Evolutionary conservation across 2,329 filamentous ascomycete species (phyloP).

Genomic region (Alternaria arborescens): DNA sequence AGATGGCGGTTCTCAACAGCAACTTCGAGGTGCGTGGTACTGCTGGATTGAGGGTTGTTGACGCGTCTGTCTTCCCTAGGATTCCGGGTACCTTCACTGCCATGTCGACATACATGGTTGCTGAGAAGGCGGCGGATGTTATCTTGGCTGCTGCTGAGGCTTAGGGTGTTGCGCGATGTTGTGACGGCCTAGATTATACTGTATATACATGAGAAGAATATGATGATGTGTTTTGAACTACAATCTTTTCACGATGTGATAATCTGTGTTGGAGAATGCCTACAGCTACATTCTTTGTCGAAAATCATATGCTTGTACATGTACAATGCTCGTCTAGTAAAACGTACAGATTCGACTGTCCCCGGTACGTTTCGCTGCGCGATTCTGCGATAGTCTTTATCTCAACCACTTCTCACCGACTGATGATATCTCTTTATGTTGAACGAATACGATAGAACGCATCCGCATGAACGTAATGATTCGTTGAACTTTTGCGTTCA

Average conservation of each 20-base stretch:
- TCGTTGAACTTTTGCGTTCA: too few species aligned
- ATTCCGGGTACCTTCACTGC: conserved; percentile 63
- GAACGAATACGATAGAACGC: too few species aligned
- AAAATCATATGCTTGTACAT: too few species aligned
- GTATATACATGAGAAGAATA: neutral
- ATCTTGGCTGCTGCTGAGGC: conserved; percentile 50
- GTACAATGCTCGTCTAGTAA: too few species aligned
- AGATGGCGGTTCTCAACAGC: conserved; percentile 63
- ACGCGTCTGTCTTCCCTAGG: conserved; percentile 41
- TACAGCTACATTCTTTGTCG: too few species aligned
- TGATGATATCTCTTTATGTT: too few species aligned
- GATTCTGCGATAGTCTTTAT: too few species aligned
- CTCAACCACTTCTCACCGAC: too few species aligned
- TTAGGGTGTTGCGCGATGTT: neutral
- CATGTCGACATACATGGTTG: conserved; percentile 64
- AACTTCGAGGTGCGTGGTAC: conserved; percentile 62
- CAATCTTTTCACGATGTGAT: too few species aligned
- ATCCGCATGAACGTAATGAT: too few species aligned
- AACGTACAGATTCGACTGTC: too few species aligned
- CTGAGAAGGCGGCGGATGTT: conserved; percentile 69
- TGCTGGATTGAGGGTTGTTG: conserved; percentile 59
- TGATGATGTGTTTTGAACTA: neutral
- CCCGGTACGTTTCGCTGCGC: too few species aligned
- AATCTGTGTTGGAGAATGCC: fast-evolving
- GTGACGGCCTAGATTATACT: neutral